Evolutionary conservation across 2,329 filamentous ascomycete genomes (phyloP).

Genomic region (Myotisia sp.): DNA sequence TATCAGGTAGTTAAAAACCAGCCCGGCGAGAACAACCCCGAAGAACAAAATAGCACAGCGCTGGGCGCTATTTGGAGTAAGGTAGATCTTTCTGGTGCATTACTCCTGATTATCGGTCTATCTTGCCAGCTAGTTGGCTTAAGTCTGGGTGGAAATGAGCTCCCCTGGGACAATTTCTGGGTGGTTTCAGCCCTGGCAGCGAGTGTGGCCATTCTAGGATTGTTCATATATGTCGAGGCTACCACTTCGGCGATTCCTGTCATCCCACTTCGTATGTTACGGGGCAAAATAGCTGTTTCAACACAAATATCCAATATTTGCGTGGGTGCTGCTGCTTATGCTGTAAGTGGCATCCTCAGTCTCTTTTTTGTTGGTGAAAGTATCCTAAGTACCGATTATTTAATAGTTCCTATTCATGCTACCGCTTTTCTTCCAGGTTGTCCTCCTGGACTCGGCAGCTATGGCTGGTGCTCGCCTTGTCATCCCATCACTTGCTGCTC

Average conservation of each 20-base stretch:
- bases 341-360: constrained; percentile 37
- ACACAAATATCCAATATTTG: constrained; percentile 45
- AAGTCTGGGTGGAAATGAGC: constrained; percentile 40
- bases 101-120: constrained; percentile 34
- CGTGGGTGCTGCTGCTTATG: constrained; percentile 42
- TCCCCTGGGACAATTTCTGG: constrained; percentile 38
- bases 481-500: constrained; percentile 45
- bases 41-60: no score
- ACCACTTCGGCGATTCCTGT: constrained; percentile 28
- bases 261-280: neutral
- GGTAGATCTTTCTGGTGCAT: constrained; percentile 37
- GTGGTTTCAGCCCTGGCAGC: constrained; percentile 34
- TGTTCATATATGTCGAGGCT: constrained; percentile 28
- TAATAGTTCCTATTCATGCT: constrained; percentile 58
- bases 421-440: constrained; percentile 63
- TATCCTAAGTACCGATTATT: constrained; percentile 38
- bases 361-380: constrained; percentile 39
- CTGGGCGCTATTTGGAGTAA: constrained; percentile 27
- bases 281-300: constrained; percentile 2
- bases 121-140: constrained; percentile 37
- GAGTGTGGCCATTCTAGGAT: constrained; percentile 24
- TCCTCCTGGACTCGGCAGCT: constrained; percentile 55
- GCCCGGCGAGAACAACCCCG: constrained; percentile 34
- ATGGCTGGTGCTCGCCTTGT: constrained; percentile 59
- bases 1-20: constrained; percentile 28